Base-by-base conservation (phyloP, 768 basidiomycete genomes). In the Coprinellus micaceus region DNA sequence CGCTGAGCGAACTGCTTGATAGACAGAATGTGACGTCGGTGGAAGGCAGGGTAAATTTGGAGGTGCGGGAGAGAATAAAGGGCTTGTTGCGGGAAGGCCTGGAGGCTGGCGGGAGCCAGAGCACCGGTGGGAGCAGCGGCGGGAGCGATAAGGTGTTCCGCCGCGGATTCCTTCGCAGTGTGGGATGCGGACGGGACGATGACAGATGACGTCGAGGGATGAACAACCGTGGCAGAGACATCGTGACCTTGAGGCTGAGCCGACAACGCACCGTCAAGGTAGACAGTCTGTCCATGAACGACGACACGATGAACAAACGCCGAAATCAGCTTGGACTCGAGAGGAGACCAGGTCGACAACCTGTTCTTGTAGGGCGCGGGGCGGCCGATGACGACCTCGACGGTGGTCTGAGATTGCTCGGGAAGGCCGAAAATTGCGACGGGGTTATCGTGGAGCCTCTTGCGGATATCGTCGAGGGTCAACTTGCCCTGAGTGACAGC, bases 1-100 rank as follows among this genome's bases (percentile, higher is more conserved):
- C 87, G 85, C 53, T 89, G 85, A 36, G 77, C 84, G 72, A 98
- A 94, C 61, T 98, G 94, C 67, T 94, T 97, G 58, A 98, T 94
- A 0, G 92, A 86, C 17, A 98, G 83, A 58, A 98, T 93, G 68
- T 98, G 93, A 37, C 92, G 85, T 54, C 91, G 87, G 63, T 94
- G 85, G 86, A 96, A 98, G 2, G 92, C 84, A 0, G 92, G 91
- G 63, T 94, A 89, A 52, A 84, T 83, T 17, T 81, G 65, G 63
- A 82, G 62, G 57, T 79, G 80, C 6, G 78, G 82, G 75, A 19
- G 77, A 60, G 52, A 73, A 75, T 1, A 76, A 60, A 25, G 67
- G 66, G 19, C 15, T 21, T 43, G 40, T 17, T 43, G 40, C n/a
- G 40, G 15, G 40, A 17, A 21, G 7, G 40, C 15, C 15, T 7